Evolutionary conservation across 306 rosid species (phyloP).

Genomic region (Lathyrus tuberosus): DNA sequence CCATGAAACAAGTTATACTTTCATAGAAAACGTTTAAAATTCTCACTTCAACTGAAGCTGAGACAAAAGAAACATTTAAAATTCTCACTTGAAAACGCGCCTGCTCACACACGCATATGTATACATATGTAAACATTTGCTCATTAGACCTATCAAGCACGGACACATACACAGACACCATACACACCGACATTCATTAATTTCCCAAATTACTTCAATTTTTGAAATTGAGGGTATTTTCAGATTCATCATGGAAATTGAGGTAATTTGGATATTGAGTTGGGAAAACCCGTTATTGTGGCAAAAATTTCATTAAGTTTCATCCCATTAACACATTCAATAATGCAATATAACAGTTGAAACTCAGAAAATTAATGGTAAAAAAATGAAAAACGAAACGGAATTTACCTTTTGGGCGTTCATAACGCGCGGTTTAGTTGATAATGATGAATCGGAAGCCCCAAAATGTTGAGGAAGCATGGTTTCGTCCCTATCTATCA

Average conservation of each 20-base stretch:
- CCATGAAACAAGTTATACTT: constrained; percentile 7
- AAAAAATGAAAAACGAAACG: not conserved
- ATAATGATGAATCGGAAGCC: not conserved
- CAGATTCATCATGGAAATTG: too few relatives aligned
- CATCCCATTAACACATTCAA: not conserved
- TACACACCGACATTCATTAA: too few relatives aligned
- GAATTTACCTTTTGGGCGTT: constrained; percentile 2
- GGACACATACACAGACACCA: not conserved
- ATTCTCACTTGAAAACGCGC: not conserved
- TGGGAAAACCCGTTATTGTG: too few relatives aligned
- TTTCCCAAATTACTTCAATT: not conserved
- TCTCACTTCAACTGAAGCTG: not conserved
- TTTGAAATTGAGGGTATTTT: too few relatives aligned
- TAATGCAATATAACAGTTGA: not conserved
- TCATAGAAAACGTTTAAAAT: constrained; percentile 7
- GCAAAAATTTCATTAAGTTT: too few relatives aligned
- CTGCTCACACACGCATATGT: not conserved
- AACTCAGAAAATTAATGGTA: not conserved
- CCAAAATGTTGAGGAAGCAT: not conserved
- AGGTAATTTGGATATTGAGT: too few relatives aligned
- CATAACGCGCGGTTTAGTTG: not conserved
- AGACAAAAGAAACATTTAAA: constrained; percentile 18
- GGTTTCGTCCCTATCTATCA: not conserved
- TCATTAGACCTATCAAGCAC: not conserved
- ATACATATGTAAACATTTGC: not conserved